These are phyloP conservation scores for Oehlia diaphana DNA, from an alignment of 192 early-diverging fungal species.

Conservation along the genomic window DNA sequence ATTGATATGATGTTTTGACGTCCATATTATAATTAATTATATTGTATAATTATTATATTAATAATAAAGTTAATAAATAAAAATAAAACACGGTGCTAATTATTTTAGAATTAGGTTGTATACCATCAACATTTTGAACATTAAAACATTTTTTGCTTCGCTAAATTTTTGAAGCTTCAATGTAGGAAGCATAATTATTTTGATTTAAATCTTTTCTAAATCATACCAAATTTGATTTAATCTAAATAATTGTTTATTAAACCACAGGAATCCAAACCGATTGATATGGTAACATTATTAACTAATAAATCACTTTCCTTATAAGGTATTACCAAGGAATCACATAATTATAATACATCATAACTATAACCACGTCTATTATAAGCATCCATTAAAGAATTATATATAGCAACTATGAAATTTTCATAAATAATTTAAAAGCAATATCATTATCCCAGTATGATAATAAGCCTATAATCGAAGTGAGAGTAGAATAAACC, in stretches of 20 bases:
- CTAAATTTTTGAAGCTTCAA: slow-evolving; percentile 34
- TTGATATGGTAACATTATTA: slow-evolving; percentile 37
- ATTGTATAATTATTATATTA: too few relatives aligned
- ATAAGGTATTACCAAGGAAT: slow-evolving; percentile 22
- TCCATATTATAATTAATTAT: too few relatives aligned
- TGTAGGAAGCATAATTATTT: slow-evolving; percentile 45
- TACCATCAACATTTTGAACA: not conserved
- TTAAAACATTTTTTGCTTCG: slow-evolving; percentile 21
- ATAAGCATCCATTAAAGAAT: slow-evolving; percentile 49
- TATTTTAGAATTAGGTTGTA: not conserved
- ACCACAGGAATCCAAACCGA: slow-evolving; percentile 45
- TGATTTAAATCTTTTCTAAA: slow-evolving; percentile 31
- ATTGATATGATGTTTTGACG: too few relatives aligned
- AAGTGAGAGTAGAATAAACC: not conserved
- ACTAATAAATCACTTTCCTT: slow-evolving; percentile 12
- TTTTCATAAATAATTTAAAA: not conserved
- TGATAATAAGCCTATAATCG: not conserved
- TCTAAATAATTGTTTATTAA: slow-evolving; percentile 16
- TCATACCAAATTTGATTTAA: slow-evolving; percentile 37
- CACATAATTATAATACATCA: slow-evolving; percentile 41
- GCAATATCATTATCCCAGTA: not conserved
- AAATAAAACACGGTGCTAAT: not conserved
- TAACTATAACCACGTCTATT: slow-evolving; percentile 35
- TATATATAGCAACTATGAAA: slow-evolving; percentile 29
- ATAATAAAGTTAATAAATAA: too few relatives aligned